These are phyloP conservation scores for Phaeotremella skinneri DNA, from an alignment of 768 basidiomycete species.

Conservation along the genomic window DNA sequence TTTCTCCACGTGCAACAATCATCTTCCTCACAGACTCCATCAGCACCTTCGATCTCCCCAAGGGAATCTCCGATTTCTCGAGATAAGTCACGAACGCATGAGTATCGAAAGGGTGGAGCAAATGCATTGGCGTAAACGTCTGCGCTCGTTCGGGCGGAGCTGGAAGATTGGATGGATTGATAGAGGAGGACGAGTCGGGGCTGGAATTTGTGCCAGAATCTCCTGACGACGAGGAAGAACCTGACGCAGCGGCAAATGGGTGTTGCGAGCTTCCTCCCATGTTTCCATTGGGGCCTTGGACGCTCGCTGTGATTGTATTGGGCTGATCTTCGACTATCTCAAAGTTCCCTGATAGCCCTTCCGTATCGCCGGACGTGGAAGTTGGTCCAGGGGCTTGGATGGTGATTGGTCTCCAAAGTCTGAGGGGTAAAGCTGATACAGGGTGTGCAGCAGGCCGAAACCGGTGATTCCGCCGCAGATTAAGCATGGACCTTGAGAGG, in stretches of 20 bases:
- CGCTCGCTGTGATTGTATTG: not conserved
- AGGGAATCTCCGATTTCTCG: constrained; percentile 44
- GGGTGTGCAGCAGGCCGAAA: not conserved
- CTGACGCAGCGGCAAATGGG: not conserved
- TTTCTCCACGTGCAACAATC: constrained; percentile 42
- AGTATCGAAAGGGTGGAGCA: constrained; percentile 54
- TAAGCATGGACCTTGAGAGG: not conserved
- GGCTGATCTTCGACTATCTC: constrained; percentile 4
- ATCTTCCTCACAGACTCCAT: constrained; percentile 51
- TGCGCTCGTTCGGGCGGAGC: constrained; percentile 3
- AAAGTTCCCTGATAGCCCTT: not conserved
- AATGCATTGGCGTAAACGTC: constrained; percentile 7
- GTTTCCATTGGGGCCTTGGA: not conserved
- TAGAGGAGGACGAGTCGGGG: not conserved
- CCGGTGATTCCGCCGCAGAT: not conserved
- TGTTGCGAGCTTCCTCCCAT: constrained; percentile 3
- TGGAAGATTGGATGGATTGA: not conserved
- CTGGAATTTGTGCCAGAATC: not conserved
- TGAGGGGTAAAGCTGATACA: not conserved
- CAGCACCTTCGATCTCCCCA: constrained; percentile 39
- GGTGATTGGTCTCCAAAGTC: constrained; percentile 5
- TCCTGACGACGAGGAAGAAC: not conserved
- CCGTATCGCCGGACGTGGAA: not conserved
- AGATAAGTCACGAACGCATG: constrained; percentile 53
- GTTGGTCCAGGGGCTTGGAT: constrained; percentile 6